These are phyloP conservation scores for Penicillium polonicum DNA, from an alignment of 2,329 filamentous ascomycete species.

Conservation along the genomic window DNA sequence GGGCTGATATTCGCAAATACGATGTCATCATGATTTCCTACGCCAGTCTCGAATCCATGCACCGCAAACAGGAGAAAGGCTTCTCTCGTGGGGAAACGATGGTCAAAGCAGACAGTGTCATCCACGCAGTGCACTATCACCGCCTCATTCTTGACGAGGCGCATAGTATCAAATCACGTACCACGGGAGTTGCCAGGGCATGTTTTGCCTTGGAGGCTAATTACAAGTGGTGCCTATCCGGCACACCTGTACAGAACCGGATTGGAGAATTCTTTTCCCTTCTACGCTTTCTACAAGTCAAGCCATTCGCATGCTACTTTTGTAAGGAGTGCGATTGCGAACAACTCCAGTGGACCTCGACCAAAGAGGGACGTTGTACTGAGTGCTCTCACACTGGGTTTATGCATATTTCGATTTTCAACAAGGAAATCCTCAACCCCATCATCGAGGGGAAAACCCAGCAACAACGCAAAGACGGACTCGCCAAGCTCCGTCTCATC, in stretches of 20 bases:
- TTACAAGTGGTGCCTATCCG: slow-evolving; percentile 94
- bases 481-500: slow-evolving; percentile 79
- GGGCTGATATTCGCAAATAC: slow-evolving; percentile 74
- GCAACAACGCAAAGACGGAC: slow-evolving; percentile 64
- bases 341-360: slow-evolving; percentile 77
- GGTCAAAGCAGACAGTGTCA: slow-evolving; percentile 73
- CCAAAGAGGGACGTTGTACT: slow-evolving; percentile 68
- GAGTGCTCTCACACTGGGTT: slow-evolving; percentile 65
- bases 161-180: slow-evolving; percentile 86
- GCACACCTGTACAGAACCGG: slow-evolving; percentile 92
- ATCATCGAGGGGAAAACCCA: slow-evolving; percentile 57
- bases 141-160: slow-evolving; percentile 92
- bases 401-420: slow-evolving; percentile 78
- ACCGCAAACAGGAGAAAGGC: slow-evolving; percentile 88
- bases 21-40: slow-evolving; percentile 97
- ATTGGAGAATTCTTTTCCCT: slow-evolving; percentile 97
- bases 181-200: slow-evolving; percentile 87
- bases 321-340: slow-evolving; percentile 85
- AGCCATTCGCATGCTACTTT: slow-evolving; percentile 88
- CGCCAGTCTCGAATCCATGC: slow-evolving; percentile 78
- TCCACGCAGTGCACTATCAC: slow-evolving; percentile 85
- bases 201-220: slow-evolving; percentile 86
- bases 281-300: slow-evolving; percentile 83
- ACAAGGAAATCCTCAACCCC: slow-evolving; percentile 90
- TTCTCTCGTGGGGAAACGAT: slow-evolving; percentile 77